Percentiles rank a stretch among this genome's conserved stretches.
phyloP scores from a whole-genome alignment of 1,284 basidiomycete genomes.

The Cerrena zonata region DNA sequence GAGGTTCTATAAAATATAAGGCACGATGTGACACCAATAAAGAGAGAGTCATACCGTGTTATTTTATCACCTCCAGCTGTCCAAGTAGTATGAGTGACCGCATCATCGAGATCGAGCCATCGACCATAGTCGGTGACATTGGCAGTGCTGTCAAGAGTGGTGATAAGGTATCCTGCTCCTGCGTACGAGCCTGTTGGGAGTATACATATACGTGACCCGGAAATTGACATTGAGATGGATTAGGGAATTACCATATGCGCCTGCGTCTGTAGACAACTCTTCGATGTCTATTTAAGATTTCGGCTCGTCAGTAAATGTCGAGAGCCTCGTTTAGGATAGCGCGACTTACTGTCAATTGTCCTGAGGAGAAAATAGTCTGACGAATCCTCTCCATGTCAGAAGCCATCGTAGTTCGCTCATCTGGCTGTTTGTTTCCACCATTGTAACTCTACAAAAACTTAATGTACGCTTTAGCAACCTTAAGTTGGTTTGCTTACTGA shows the following conservation, averaged over 20 bases:
- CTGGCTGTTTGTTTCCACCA: constrained; percentile 58
- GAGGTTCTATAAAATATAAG: constrained; percentile 41
- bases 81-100: constrained; percentile 54
- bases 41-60: constrained; percentile 37
- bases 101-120: constrained; percentile 66
- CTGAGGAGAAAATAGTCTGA: constrained; percentile 55
- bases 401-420: constrained; percentile 40
- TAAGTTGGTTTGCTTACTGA: constrained; percentile 46
- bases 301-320: background rate
- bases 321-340: background rate
- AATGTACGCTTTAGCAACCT: no score
- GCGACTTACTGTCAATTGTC: constrained; percentile 48
- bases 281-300: constrained; percentile 58
- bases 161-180: constrained; percentile 57
- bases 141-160: constrained; percentile 40
- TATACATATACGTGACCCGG: background rate
- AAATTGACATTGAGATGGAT: background rate
- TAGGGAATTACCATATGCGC: constrained; percentile 51
- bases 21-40: background rate
- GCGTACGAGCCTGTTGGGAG: constrained; percentile 55
- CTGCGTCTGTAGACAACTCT: constrained; percentile 46
- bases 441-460: constrained; percentile 48
- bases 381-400: constrained; percentile 49
- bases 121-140: constrained; percentile 46
- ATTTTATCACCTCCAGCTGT: constrained; percentile 39